Base-by-base conservation (phyloP, 345 rosid species). In the Cochlearia excelsa region DNA sequence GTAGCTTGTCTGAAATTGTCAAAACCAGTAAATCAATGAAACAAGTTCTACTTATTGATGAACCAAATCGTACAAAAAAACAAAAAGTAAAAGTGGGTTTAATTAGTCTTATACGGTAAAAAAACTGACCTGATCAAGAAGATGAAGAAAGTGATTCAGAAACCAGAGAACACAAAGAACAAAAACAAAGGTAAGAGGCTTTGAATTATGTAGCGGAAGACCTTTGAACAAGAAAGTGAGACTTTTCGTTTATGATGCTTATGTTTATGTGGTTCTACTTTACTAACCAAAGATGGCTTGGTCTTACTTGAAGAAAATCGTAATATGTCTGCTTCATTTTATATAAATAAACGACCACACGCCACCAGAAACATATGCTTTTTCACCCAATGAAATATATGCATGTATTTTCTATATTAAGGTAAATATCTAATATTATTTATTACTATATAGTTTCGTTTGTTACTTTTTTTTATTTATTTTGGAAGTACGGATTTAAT, bases 281-380 rank as follows among this genome's bases (percentile, higher is more conserved):
- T 64, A 70, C 66, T 66, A 61, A 61, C 75, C 75, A 64, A 57
- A 47, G 33, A 45, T 57, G 54, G 65, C 59, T 45, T 9, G 48
- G 75, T 70, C 75, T 16, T 46, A 71, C 66, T 50, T 35, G 59
- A 57, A 11, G 56, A 58, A 46, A 43, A 30, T 31, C n/a, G 44
- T 57, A 7, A 60, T 54, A 30, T 51, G 65, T 70, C 75, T 58
- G 37, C 49, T 61, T 69, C 67, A 26, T 63, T 5, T 46, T 8
- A 9, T 51, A 27, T 48, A 49, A 6, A 46, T 46, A 37, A 47
- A 68, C 43, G 47, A 57, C 45, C 46, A 53, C 53, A 67, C 55
- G 66, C 61, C 54, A 68, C 61, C 5, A 68, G 30, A 30, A 23
- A 59, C 42, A 51, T 29, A 48, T 61, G 46, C 5, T 57, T 38